Conservation (phyloP, 75 land plant genomes). For the Pinus albicaulis region DNA sequence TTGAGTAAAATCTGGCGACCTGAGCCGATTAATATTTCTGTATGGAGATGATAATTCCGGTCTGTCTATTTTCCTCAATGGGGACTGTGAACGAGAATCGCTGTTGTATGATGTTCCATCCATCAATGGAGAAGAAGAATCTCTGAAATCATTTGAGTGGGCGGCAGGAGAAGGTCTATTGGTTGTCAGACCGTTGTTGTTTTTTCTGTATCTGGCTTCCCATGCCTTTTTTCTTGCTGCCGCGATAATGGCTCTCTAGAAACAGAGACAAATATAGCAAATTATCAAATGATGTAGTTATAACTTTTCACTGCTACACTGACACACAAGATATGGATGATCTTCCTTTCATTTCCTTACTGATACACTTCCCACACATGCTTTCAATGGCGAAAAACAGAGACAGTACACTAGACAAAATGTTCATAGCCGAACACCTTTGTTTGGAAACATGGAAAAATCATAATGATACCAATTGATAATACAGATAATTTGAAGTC, state of each 20-base stretch:
- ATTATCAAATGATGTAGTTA: too few species aligned
- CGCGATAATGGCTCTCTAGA: not conserved
- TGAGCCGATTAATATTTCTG: not conserved
- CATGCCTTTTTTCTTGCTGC: conserved; percentile 2
- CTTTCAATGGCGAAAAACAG: too few species aligned
- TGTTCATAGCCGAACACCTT: too few species aligned
- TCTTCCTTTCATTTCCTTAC: too few species aligned
- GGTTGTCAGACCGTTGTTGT: not conserved
- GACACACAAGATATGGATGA: too few species aligned
- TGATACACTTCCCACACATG: too few species aligned
- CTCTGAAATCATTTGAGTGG: not conserved
- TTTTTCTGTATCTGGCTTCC: not conserved
- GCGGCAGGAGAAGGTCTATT: not conserved
- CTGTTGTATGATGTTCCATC: not conserved
- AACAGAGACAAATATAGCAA: not conserved
- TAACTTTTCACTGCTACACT: too few species aligned
- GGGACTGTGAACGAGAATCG: not conserved
- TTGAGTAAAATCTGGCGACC: not conserved
- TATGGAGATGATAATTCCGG: not conserved
- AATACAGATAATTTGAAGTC: too few species aligned
- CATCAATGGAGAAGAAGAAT: not conserved
- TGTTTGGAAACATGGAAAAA: too few species aligned
- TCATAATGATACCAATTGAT: too few species aligned
- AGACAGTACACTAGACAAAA: too few species aligned
- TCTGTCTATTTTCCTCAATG: not conserved